These are phyloP conservation scores for Pseudotulostoma volvatum DNA, from an alignment of 495 filamentous ascomycete genomes.

Conservation along the genomic window DNA sequence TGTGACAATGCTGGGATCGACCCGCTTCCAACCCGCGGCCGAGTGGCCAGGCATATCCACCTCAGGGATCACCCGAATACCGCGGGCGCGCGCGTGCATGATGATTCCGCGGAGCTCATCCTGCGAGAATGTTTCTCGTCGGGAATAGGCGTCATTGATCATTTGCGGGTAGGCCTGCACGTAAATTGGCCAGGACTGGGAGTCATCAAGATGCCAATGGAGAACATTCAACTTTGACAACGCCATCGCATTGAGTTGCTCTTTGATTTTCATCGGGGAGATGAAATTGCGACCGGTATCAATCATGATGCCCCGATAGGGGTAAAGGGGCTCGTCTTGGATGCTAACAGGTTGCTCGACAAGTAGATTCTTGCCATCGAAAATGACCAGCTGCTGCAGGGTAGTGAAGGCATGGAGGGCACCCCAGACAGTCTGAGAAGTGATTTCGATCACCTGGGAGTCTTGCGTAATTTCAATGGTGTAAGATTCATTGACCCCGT, in stretches of 20 bases:
- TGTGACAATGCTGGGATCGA: conserved; percentile 33
- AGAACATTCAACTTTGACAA: conserved; percentile 36
- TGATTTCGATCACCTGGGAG: conserved; percentile 25
- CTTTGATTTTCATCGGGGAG: conserved; percentile 28
- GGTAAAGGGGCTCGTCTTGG: conserved; percentile 30
- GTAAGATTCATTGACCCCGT: conserved; percentile 43
- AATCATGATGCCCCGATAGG: conserved; percentile 35
- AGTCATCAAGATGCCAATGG: conserved; percentile 36
- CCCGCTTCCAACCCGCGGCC: conserved; percentile 36
- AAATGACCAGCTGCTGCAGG: conserved; percentile 36
- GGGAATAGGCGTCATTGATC: conserved; percentile 37
- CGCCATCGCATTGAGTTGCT: conserved; percentile 36
- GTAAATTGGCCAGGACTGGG: conserved; percentile 35
- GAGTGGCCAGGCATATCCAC: conserved; percentile 38
- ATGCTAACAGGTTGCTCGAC: conserved; percentile 35
- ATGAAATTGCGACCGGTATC: conserved; percentile 37
- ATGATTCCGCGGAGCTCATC: conserved; percentile 26
- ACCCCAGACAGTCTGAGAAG: conserved; percentile 33
- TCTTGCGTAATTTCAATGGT: conserved; percentile 26
- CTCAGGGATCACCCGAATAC: conserved; percentile 33
- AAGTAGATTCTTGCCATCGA: conserved; percentile 26
- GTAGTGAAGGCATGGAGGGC: conserved; percentile 46
- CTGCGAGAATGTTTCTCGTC: conserved; percentile 26
- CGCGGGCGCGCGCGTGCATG: conserved; percentile 29
- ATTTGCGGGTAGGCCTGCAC: conserved; percentile 34